A percentile compares a stretch with the other conserved stretches of the same genome.
phyloP scores from a whole-genome alignment of 257 asterid genomes.

The Ballota nigra region DNA sequence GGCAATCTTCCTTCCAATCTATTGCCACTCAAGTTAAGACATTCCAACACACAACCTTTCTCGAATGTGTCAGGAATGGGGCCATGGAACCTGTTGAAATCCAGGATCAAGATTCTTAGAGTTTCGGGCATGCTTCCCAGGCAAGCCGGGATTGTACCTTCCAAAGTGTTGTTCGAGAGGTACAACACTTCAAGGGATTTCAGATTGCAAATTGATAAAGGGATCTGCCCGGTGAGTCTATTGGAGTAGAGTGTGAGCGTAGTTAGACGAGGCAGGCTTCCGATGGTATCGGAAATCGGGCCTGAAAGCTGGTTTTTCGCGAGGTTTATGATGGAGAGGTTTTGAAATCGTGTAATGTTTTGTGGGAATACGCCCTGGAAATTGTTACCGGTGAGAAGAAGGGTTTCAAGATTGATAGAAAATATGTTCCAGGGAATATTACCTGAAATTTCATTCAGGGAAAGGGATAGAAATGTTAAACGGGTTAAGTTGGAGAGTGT shows the following conservation, averaged over 20 bases:
- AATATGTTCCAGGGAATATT: not conserved
- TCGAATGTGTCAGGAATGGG: slow-evolving; percentile 2
- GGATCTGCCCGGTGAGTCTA: not conserved
- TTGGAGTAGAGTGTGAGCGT: not conserved
- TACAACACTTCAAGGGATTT: not conserved
- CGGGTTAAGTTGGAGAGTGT: not conserved
- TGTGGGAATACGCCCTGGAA: not conserved
- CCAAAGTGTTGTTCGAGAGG: not conserved
- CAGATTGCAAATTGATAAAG: slow-evolving; percentile 3
- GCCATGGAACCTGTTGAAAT: not conserved
- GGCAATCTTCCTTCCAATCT: slow-evolving; percentile 10
- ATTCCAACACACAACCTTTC: not conserved
- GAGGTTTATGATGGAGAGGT: not conserved
- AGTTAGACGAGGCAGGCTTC: not conserved
- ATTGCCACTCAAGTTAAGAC: slow-evolving; percentile 1
- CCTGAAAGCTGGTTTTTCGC: slow-evolving; percentile 2
- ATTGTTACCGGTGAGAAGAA: not conserved
- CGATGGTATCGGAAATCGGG: not conserved
- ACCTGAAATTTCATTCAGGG: not conserved
- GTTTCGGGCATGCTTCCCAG: not conserved
- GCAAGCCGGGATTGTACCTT: slow-evolving; percentile 6
- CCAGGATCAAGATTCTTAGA: not conserved
- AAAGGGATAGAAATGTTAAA: not conserved
- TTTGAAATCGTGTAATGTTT: not conserved
- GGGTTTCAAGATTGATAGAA: not conserved